Evolutionary conservation across 2,329 filamentous ascomycete species (phyloP).

Genomic region (Shiraia bambusicola): DNA sequence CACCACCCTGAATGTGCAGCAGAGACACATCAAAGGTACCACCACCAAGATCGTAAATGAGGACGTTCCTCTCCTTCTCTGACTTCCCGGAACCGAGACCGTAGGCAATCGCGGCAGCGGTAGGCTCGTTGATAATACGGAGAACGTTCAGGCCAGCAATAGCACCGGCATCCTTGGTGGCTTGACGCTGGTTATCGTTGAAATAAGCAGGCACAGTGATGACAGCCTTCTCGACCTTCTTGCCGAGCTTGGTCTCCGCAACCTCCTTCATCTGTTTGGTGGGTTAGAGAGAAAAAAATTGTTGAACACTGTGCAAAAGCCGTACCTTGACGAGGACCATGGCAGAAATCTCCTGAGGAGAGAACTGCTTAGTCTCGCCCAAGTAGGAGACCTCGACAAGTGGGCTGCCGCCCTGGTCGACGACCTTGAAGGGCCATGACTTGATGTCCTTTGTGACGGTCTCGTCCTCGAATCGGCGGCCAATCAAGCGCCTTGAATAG

Average conservation of each 20-base stretch:
- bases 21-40: slow-evolving; percentile 99
- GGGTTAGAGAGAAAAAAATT: slow-evolving; percentile 21
- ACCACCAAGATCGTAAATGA: slow-evolving; percentile 99
- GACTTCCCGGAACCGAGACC: slow-evolving; percentile 94
- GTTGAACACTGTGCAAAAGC: slow-evolving; percentile 2
- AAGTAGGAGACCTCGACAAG: slow-evolving; percentile 96
- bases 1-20: slow-evolving; percentile 97
- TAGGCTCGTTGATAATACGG: slow-evolving; percentile 99
- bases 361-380: slow-evolving; percentile 92
- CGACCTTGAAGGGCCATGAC: slow-evolving; percentile 98
- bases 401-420: slow-evolving; percentile 85
- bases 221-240: slow-evolving; percentile 98
- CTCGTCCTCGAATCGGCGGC: slow-evolving; percentile 90
- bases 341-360: slow-evolving; percentile 96
- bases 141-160: slow-evolving; percentile 97
- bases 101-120: slow-evolving; percentile 96
- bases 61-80: slow-evolving; percentile 96
- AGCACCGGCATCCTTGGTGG: slow-evolving; percentile 98
- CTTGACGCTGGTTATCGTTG: slow-evolving; percentile 99
- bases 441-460: slow-evolving; percentile 98
- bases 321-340: slow-evolving; percentile 96
- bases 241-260: slow-evolving; percentile 95
- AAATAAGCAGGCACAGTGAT: slow-evolving; percentile 99
- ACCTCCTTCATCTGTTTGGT: slow-evolving; percentile 90
- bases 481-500: slow-evolving; percentile 81